These are phyloP conservation scores for Pseudonectria buxi DNA, from an alignment of 2,329 filamentous ascomycete species.

Conservation along the genomic window DNA sequence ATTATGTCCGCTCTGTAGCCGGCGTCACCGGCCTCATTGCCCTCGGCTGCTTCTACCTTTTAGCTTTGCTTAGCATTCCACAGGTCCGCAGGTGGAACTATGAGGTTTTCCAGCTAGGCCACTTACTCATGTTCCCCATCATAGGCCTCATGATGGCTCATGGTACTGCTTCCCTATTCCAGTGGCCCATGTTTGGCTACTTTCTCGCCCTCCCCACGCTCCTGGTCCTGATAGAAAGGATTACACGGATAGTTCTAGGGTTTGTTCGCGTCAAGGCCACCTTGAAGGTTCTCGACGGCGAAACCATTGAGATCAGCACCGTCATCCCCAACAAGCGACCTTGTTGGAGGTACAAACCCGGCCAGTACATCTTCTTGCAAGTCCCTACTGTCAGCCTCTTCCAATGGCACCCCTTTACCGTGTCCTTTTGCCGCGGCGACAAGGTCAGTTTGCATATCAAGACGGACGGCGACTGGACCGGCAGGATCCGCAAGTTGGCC, in stretches of 20 bases:
- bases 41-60: conserved; percentile 42
- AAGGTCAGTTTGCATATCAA: conserved; percentile 52
- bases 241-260: conserved; percentile 37
- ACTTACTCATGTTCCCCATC: conserved; percentile 52
- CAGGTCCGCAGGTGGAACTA: conserved; percentile 45
- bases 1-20: conserved; percentile 40
- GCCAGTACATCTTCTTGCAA: conserved; percentile 51
- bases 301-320: conserved; percentile 44
- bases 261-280: conserved; percentile 43
- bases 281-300: conserved; percentile 42
- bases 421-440: conserved; percentile 46
- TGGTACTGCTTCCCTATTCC: conserved; percentile 42
- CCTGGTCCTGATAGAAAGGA: conserved; percentile 42
- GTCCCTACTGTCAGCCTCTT: conserved; percentile 46
- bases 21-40: conserved; percentile 45
- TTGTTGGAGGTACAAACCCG: conserved; percentile 50
- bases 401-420: conserved; percentile 55
- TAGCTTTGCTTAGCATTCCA: conserved; percentile 43
- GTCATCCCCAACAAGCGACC: conserved; percentile 40
- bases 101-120: conserved; percentile 50
- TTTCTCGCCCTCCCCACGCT: conserved; percentile 48
- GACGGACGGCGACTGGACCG: conserved; percentile 51
- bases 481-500: conserved; percentile 36
- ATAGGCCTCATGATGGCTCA: conserved; percentile 50
- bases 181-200: conserved; percentile 51